Base-by-base conservation (phyloP, 2,329 filamentous ascomycete species). In the Biscogniauxia mediterranea region DNA sequence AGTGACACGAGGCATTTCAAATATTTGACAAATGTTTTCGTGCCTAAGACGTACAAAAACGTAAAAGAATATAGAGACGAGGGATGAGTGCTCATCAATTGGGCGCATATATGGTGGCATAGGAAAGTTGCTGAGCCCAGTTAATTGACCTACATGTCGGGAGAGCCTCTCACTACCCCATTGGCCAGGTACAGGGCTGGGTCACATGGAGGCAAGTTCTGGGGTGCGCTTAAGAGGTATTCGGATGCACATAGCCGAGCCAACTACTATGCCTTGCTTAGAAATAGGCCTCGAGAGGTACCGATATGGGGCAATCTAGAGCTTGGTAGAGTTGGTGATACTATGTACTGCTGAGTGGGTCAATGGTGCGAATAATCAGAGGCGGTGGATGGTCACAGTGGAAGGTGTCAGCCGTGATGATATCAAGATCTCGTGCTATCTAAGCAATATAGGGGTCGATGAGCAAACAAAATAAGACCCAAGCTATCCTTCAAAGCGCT, bases 241-340 rank as follows among this genome's bases (percentile, higher is more conserved):
- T 67, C 65, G 64, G 67, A 70, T 69, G 64, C 68, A 58, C 64
- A 62, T 66, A 65, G 61, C 68, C 70, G 70, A 67, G 60, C 62
- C 57, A 64, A 67, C 61, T 62, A 58, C 64, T 66, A 60, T 64
- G 66, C 64, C 62, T 61, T 57, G 61, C 38, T 58, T 60, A 61
- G 53, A 58, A 61, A 57, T 62, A 54, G 17, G 56, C 58, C 57
- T 56, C 54, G 58, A 60, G 53, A 61, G 32, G 56, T 55, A 59
- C 54, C 54, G 61, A 61, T 54, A 63, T 28, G 49, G 61, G 53
- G 52, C 55, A 63, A 11, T 51, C 56, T 26, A 60, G 56, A 25
- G 49, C 56, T 11, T 46, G 38, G 38, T n/a, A 17, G 17, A 46
- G 38, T 11, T 46, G 15, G 38, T 28, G 53, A 21, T 19, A 32